Base-by-base conservation (phyloP, 2,329 filamentous ascomycete species). In the Aspergillus amoenus region DNA sequence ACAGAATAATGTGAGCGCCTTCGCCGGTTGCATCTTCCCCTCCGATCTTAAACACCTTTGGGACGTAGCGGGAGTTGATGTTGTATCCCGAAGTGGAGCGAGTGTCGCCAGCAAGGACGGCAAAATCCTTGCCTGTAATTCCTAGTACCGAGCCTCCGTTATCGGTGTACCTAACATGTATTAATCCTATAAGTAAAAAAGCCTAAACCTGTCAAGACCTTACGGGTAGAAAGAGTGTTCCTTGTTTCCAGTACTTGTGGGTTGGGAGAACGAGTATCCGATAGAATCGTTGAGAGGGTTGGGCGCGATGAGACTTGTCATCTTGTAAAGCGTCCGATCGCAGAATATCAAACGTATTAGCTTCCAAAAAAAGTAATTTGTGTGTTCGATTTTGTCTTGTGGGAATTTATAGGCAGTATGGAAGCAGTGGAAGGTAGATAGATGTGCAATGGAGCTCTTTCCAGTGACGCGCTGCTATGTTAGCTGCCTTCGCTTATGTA, bases 41-140 rank as follows among this genome's bases (percentile, higher is more conserved):
- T 59, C 95, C 94, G 67, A 99, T 95, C 78, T 90, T 92, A 85
- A 96, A 99, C 62, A 99, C 89, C 79, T 99, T 99, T 56, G 94
- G 94, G 58, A 88, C 85, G 81, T 90, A 93, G 70, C 94, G 90
- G 58, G 93, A 93, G 86, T 99, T 97, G 88, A 99, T 99, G 83
- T 89, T 97, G 86, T 96, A 99, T 73, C 95, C 94, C 64, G 90
- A 89, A 55, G 93, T 96, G 71, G 91, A 91, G 74, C 94, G 90
- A 68, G 94, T 99, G 81, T 99, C 94, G 78, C 95, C 94, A 44
- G 94, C 94, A 75, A 99, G 87, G 79, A 99, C 95, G 72, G 92
- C 87, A 82, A 97, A 99, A 81, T 95, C 90, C 72, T 87, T 87
- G 67, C 95, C 94, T 40, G 91, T 88, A 76, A 99, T 97, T 70